Evolutionary conservation across 208 protist genomes (phyloP), one percentile per base, ranked within the genome.

Genomic region (Borovskyia barvae): DNA sequence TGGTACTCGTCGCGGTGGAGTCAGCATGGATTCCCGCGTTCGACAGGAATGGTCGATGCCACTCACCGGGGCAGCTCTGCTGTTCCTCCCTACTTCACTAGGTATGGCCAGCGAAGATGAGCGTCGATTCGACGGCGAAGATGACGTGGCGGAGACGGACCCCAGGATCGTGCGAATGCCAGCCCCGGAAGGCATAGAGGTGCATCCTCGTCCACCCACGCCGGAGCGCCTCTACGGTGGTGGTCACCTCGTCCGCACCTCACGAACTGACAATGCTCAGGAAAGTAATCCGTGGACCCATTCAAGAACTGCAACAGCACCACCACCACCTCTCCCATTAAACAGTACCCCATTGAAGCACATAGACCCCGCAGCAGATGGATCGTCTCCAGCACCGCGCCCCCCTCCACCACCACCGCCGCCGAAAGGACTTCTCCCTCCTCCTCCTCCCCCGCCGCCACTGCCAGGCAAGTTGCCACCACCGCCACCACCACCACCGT

Each of bases 51-150:
- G 42, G 8, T 69, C 65, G 37, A 30, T 73, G 43, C 63, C 74
- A 9, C 68, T 80, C 9, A 56, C 40, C 2, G 48, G 43, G n/a
- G 79, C 71, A 5, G 62, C 72, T 6, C 62, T 52, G 42, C 33
- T 85, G 15, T 80, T 66, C 61, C 35, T 80, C 17, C 78, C 78
- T 11, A 75, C 68, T 14, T 68, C 64, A 14, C 58, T 85, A 9
- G 33, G 78, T 32, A 65, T 84, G 37, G 15, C 57, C 11, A 69
- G 74, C 9, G 80, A 92, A 51, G 85, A 88, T 30, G 63, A 71
- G 53, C 69, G 85, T 11, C 53, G 46, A 40, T 85, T 75, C 46
- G 75, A 84, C 47, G 58, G 82, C 36, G 77, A 82, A 24, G 81
- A 92, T 58, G 75, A 82, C 39, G 67, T 69, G 15, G 66, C 46